Base-by-base conservation (phyloP, 805 yeast genomes). In the Yarrowia sp. region DNA sequence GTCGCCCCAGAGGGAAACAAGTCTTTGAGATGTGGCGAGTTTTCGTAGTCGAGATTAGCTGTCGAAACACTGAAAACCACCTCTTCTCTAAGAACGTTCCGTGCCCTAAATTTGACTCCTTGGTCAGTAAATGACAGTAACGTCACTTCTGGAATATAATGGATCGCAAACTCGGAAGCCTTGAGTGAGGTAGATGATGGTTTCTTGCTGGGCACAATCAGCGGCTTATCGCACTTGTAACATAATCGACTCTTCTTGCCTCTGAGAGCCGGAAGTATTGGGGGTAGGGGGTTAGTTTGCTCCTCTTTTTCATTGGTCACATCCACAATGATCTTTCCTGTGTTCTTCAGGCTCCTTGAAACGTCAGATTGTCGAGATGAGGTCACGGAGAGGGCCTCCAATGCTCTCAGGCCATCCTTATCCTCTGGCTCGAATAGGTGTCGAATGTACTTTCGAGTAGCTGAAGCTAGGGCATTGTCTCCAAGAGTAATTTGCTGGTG, bases 1-100 rank as follows among this genome's bases (percentile, higher is more conserved):
- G 61, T 54, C 4, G 61, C 61, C 17, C 61, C 61, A 24, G 61
- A 22, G 4, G 61, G 61, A 17, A 54, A 54, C 12, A 54, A 4
- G 24, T n/a, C 35, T 8, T 14, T 54, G 8, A 54, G 35, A 48
- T 4, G 10, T 14, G 46, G 22, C 10, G 61, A 54, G 12, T 38
- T 11, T 4, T 51, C 46, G 2, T 22, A 12, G 3, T 38, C 61
- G 14, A 54, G 19, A 9, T 36, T 38, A n/a, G 41, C 46, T 0
- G 61, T 54, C n/a, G 61, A 54, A 1, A 54, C 46, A n/a, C 46
- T 54, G 35, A 54, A 54, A 4, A 36, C 46, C 8, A 54, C n/a
- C n/a, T 54, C 46, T 38, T 54, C 61, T 21, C 24, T 26, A n/a
- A 54, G 33, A 12, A 41, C 63, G 11, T 58, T 58, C 2, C 41